These are phyloP conservation scores for Hypoxylon sp. DNA, from an alignment of 2,329 filamentous ascomycete species.

Conservation along the genomic window DNA sequence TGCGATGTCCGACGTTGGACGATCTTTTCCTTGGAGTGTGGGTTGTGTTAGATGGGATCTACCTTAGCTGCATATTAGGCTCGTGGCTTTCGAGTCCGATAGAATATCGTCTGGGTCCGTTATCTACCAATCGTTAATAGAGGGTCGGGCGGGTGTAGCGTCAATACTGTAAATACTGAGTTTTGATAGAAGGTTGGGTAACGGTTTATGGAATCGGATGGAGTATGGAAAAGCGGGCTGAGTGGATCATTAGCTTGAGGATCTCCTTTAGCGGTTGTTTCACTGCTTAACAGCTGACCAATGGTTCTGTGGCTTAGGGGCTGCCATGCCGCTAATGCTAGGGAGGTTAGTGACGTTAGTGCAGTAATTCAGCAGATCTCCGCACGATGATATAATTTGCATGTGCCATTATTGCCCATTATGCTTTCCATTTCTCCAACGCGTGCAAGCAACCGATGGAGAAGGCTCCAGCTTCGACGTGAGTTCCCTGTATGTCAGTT, in stretches of 20 bases:
- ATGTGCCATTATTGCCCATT: slow-evolving; percentile 21
- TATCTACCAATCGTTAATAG: not conserved
- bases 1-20: slow-evolving; percentile 1
- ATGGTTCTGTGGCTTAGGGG: slow-evolving; percentile 10
- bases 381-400: slow-evolving; percentile 36
- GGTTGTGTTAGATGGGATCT: not conserved
- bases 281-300: slow-evolving; percentile 21
- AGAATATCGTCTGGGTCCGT: not conserved
- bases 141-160: slow-evolving; percentile 5
- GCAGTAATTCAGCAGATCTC: slow-evolving; percentile 19
- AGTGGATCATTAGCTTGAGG: slow-evolving; percentile 5
- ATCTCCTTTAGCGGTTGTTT: slow-evolving; percentile 35
- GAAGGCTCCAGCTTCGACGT: not conserved
- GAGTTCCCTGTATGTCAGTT: not conserved
- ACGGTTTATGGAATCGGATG: slow-evolving; percentile 11
- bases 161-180: slow-evolving; percentile 6
- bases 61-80: not conserved
- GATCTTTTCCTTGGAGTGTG: not conserved
- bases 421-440: slow-evolving; percentile 16
- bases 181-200: not conserved
- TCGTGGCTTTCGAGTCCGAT: not conserved
- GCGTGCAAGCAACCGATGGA: slow-evolving; percentile 8
- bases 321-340: slow-evolving; percentile 14
- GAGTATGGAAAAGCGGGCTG: slow-evolving; percentile 7
- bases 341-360: not conserved